A percentile compares a stretch with the other conserved stretches of the same genome.
These are phyloP conservation scores for Termitomyces titanicus DNA, from an alignment of 768 basidiomycete genomes.

Conservation along the genomic window DNA sequence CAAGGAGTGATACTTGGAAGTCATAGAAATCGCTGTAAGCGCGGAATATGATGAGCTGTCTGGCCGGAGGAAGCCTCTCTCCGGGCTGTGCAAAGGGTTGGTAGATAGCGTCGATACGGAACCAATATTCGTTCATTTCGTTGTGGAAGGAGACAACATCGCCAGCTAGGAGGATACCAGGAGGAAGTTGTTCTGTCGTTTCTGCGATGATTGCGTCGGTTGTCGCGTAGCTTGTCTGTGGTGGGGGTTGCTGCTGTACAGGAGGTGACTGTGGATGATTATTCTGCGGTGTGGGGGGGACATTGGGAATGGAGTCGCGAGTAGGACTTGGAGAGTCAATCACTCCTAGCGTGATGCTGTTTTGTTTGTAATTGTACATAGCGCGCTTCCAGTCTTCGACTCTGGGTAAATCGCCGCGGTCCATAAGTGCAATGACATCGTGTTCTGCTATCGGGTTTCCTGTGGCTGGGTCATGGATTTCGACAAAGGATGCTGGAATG, in stretches of 20 bases:
- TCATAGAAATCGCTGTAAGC: slow-evolving; percentile 98
- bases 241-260: slow-evolving; percentile 24
- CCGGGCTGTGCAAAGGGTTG: slow-evolving; percentile 73
- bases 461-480: slow-evolving; percentile 91
- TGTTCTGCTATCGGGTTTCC: slow-evolving; percentile 58
- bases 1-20: slow-evolving; percentile 87
- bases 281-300: slow-evolving; percentile 32
- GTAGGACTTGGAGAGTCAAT: slow-evolving; percentile 53
- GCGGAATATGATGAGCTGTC: slow-evolving; percentile 85
- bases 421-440: slow-evolving; percentile 76
- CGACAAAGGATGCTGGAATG: slow-evolving; percentile 96
- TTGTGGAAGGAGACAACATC: slow-evolving; percentile 96
- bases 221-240: slow-evolving; percentile 18
- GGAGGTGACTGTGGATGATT: slow-evolving; percentile 17
- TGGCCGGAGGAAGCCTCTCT: slow-evolving; percentile 60
- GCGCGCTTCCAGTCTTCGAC: slow-evolving; percentile 99
- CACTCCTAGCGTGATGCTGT: slow-evolving; percentile 90
- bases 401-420: slow-evolving; percentile 83
- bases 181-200: slow-evolving; percentile 54
- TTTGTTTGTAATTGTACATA: slow-evolving; percentile 93
- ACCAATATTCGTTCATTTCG: slow-evolving; percentile 97
- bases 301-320: slow-evolving; percentile 39
- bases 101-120: slow-evolving; percentile 86
- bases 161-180: slow-evolving; percentile 83
- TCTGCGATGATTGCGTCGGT: slow-evolving; percentile 32